Evolutionary conservation across 805 yeast genomes (phyloP).

Genomic region (Lachancea cidri): DNA sequence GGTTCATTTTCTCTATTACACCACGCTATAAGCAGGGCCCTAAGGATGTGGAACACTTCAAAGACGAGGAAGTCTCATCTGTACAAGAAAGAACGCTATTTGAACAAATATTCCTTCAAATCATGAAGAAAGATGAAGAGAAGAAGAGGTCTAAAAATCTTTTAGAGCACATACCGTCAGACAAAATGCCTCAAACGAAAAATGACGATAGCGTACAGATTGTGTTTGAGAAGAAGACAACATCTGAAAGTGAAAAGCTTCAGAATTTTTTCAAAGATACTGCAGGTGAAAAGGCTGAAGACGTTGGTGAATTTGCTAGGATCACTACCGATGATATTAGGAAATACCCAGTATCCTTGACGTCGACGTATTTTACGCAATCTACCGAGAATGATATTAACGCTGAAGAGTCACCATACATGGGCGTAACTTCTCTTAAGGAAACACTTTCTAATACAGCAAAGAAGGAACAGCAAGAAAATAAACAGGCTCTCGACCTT

Average conservation of each 20-base stretch:
- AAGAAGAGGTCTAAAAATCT: slow-evolving; percentile 12
- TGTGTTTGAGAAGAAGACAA: slow-evolving; percentile 18
- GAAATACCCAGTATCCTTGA: slow-evolving; percentile 21
- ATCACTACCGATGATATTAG: slow-evolving; percentile 24
- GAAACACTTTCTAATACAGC: background rate
- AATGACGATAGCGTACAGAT: slow-evolving; percentile 14
- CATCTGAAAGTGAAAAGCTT: slow-evolving; percentile 13
- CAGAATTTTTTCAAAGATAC: slow-evolving; percentile 16
- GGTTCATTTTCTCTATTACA: background rate
- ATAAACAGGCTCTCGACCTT: slow-evolving; percentile 8
- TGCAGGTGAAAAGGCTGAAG: slow-evolving; percentile 2
- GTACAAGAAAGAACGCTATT: slow-evolving; percentile 25
- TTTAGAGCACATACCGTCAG: slow-evolving; percentile 7
- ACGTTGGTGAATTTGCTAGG: slow-evolving; percentile 14
- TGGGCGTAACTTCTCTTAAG: background rate
- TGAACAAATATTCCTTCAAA: slow-evolving; percentile 22
- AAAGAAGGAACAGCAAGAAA: background rate
- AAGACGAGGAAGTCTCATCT: slow-evolving; percentile 18
- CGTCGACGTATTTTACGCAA: slow-evolving; percentile 13
- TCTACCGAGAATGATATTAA: background rate
- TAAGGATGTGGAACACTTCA: slow-evolving; percentile 11
- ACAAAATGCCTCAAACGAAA: background rate
- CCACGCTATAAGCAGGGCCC: background rate
- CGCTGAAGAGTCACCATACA: background rate
- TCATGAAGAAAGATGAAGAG: slow-evolving; percentile 21